phyloP scores from a whole-genome alignment of 2,329 filamentous ascomycete genomes.

The Davidsoniella neocaledoniae region DNA sequence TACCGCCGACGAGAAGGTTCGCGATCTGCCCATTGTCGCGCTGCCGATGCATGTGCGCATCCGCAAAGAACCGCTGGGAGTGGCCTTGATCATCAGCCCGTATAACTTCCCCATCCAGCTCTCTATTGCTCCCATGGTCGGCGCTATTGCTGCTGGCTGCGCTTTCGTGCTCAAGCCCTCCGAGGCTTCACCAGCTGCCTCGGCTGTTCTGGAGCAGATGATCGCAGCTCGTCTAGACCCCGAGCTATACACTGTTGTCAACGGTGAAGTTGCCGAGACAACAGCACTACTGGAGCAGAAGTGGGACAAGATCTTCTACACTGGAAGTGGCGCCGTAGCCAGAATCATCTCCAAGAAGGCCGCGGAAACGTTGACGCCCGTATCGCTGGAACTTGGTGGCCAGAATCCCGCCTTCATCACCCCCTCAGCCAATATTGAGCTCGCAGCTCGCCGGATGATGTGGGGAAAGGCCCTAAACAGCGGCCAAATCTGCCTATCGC shows the following conservation, averaged over 20 bases:
- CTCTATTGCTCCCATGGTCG: constrained; percentile 60
- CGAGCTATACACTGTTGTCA: constrained; percentile 58
- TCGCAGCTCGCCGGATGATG: constrained; percentile 69
- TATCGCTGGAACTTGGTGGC: constrained; percentile 79
- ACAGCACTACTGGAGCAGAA: constrained; percentile 70
- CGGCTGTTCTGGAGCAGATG: constrained; percentile 65
- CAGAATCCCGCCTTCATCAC: constrained; percentile 85
- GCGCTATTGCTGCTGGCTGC: constrained; percentile 84
- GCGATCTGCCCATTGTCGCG: constrained; percentile 33
- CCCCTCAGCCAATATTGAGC: constrained; percentile 58
- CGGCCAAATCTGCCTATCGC: constrained; percentile 81
- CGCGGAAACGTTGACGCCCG: constrained; percentile 72
- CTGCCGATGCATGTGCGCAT: constrained; percentile 58
- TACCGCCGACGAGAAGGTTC: constrained; percentile 62
- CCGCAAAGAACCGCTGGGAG: constrained; percentile 74
- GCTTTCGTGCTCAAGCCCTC: constrained; percentile 83
- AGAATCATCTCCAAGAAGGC: constrained; percentile 83
- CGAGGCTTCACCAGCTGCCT: constrained; percentile 60
- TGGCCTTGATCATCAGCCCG: constrained; percentile 70
- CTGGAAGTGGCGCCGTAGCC: constrained; percentile 61
- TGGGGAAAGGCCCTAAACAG: constrained; percentile 82
- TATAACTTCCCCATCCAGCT: constrained; percentile 91
- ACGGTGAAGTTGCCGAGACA: constrained; percentile 67
- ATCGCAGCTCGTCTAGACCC: constrained; percentile 61
- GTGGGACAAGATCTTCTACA: constrained; percentile 98